These are phyloP conservation scores for Leishmania major DNA, from an alignment of 208 protist species.

Conservation along the genomic window DNA sequence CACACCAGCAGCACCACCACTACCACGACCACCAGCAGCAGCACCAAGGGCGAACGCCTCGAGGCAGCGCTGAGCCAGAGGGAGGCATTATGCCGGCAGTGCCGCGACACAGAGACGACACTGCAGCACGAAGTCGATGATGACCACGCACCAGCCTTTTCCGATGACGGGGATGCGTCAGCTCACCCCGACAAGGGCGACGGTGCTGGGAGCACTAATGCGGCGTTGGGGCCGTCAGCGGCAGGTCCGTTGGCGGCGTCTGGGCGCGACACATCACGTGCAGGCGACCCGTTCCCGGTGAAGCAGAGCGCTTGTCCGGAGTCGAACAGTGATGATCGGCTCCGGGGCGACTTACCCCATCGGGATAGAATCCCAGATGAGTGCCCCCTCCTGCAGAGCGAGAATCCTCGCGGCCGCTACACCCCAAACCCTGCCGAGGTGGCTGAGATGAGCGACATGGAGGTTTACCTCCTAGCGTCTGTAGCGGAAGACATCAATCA, in stretches of 20 bases:
- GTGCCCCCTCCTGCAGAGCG: slow-evolving; percentile 44
- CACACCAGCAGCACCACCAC: no score
- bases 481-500: slow-evolving; percentile 35
- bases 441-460: slow-evolving; percentile 71
- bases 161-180: not conserved
- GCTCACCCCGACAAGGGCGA: not conserved
- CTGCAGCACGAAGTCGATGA: not conserved
- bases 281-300: not conserved
- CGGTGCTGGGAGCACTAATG: not conserved
- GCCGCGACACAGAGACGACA: slow-evolving; percentile 7
- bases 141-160: not conserved
- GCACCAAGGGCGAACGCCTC: not conserved
- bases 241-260: not conserved
- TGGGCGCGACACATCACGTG: not conserved
- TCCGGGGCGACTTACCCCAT: not conserved
- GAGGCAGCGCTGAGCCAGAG: not conserved
- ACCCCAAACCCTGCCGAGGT: slow-evolving; percentile 68
- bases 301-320: no score
- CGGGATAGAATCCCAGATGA: slow-evolving; percentile 26
- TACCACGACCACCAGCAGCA: not conserved
- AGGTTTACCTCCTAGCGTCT: slow-evolving; percentile 59
- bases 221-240: not conserved
- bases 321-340: not conserved
- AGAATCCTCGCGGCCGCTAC: slow-evolving; percentile 56
- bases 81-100: not conserved